These are phyloP conservation scores for Phytophthora colocasiae DNA, from an alignment of 352 stramenopile genomes.

Conservation along the genomic window DNA sequence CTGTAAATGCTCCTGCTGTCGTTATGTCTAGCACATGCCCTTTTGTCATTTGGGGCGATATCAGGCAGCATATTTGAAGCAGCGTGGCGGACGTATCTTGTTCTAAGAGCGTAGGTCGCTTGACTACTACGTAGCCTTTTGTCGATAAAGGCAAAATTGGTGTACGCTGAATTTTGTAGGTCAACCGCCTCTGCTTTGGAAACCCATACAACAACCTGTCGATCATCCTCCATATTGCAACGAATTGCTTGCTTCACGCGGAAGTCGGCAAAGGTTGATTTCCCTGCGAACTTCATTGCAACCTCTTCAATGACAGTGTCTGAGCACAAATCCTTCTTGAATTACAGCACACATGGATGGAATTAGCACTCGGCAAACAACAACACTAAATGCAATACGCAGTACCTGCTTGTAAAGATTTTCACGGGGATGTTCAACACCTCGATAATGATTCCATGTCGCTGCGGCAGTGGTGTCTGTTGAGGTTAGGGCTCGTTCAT, in stretches of 20 bases:
- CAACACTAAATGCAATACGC: no score
- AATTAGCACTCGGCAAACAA: no score
- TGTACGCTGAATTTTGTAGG: conserved; percentile 40
- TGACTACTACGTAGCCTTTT: conserved; percentile 68
- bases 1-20: conserved; percentile 44
- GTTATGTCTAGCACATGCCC: conserved; percentile 28
- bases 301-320: conserved; percentile 69
- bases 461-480: conserved; percentile 29
- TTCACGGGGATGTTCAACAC: conserved; percentile 29
- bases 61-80: conserved; percentile 62
- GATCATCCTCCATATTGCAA: conserved; percentile 59
- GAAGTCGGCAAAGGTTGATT: conserved; percentile 58
- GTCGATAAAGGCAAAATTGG: conserved; percentile 57
- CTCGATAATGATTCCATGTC: conserved; percentile 51
- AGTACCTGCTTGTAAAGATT: conserved; percentile 21
- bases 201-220: conserved; percentile 66
- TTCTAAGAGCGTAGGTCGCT: conserved; percentile 36
- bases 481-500: no score
- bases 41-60: conserved; percentile 53
- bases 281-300: conserved; percentile 58
- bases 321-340: conserved; percentile 36
- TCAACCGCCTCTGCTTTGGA: conserved; percentile 57
- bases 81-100: conserved; percentile 38
- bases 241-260: conserved; percentile 63
- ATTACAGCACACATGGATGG: neutral